Conservation (phyloP, 2,329 filamentous ascomycete species). For the Arthrobotrys conoides region DNA sequence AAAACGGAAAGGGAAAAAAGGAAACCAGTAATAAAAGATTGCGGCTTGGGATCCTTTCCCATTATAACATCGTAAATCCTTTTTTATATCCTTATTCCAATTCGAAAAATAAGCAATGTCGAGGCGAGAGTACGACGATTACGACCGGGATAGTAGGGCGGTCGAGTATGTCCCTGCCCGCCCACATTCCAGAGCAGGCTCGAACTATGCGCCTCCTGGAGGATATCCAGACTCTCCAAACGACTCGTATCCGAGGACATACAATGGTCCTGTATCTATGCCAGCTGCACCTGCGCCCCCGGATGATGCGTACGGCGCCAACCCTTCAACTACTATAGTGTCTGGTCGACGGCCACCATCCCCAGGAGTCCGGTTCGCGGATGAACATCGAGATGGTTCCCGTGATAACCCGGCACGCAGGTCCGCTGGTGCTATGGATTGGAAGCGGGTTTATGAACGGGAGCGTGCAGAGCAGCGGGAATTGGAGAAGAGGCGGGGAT, state of each 20-base stretch:
- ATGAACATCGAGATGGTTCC: conserved; percentile 27
- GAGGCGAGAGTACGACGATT: conserved; percentile 54
- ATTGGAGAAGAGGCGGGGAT: conserved; percentile 26
- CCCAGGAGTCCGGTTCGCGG: conserved; percentile 53
- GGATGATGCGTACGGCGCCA: conserved; percentile 39
- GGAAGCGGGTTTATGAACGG: conserved; percentile 50
- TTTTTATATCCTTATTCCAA: neutral
- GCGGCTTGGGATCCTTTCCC: conserved; percentile 7
- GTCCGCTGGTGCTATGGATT: conserved; percentile 39
- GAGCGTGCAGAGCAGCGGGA: conserved; percentile 48
- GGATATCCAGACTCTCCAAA: conserved; percentile 57
- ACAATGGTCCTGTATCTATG: conserved; percentile 39
- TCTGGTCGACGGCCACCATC: conserved; percentile 55
- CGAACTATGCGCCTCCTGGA: conserved; percentile 48
- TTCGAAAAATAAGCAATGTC: conserved; percentile 37
- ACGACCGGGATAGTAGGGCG: conserved; percentile 33
- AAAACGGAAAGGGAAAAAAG: neutral
- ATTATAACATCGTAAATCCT: neutral
- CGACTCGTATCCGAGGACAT: conserved; percentile 46
- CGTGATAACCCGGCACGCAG: conserved; percentile 43
- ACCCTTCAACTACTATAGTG: conserved; percentile 37
- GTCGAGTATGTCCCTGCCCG: conserved; percentile 41
- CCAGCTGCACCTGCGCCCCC: conserved; percentile 55
- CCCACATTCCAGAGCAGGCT: conserved; percentile 32
- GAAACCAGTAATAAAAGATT: neutral